phyloP scores from a whole-genome alignment of 1,139 yeast species.

The Blastobotrys capitulatus region DNA sequence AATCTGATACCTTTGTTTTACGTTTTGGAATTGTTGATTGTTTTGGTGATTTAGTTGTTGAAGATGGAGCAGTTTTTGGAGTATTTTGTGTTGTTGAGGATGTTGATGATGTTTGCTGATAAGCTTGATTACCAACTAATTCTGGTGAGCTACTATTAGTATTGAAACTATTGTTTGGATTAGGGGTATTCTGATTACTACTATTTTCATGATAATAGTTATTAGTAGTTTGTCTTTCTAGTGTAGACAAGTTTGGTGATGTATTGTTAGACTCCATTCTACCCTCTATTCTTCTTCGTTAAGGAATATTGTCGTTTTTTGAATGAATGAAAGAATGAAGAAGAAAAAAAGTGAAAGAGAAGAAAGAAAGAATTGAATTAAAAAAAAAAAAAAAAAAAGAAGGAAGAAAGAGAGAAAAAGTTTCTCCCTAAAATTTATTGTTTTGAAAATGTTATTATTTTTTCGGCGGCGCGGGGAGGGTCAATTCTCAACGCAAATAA shows the following conservation, averaged over 20 bases:
- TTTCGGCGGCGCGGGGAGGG: too few species aligned
- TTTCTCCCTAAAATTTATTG: neutral
- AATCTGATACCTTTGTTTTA: slow-evolving; percentile 25
- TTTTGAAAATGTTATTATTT: too few species aligned
- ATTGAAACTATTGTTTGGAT: neutral
- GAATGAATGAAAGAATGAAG: neutral
- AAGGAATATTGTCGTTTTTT: too few species aligned
- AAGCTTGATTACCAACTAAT: neutral
- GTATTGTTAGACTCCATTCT: neutral
- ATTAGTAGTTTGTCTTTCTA: neutral
- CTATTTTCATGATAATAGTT: too few species aligned
- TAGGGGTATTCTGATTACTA: neutral
- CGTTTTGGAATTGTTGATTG: slow-evolving; percentile 13
- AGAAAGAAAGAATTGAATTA: neutral
- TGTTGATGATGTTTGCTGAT: neutral
- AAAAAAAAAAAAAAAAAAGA: neutral
- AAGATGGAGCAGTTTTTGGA: neutral
- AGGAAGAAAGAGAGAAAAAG: neutral
- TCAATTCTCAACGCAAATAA: too few species aligned
- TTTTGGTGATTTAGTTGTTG: neutral
- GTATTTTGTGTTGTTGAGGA: neutral
- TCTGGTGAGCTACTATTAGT: neutral
- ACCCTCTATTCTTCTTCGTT: too few species aligned
- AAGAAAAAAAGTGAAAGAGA: neutral
- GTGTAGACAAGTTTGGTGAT: neutral